A percentile compares a stretch with the other conserved stretches of the same genome.
Evolutionary conservation across 2,329 filamentous ascomycete genomes (phyloP).

Genomic region (Pseudonectria buxi): DNA sequence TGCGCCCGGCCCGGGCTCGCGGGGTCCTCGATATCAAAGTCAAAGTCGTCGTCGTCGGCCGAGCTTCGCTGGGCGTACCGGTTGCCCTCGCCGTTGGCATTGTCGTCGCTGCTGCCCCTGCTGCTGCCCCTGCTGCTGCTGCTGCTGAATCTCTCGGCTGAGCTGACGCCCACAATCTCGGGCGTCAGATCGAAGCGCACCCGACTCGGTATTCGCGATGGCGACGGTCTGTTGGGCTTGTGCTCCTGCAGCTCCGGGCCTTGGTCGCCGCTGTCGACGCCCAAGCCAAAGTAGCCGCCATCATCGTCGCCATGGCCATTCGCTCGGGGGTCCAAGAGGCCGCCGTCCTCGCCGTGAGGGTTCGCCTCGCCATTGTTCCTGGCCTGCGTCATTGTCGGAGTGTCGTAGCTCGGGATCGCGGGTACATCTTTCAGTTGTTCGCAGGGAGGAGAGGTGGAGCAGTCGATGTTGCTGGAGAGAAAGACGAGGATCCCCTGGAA

Average conservation of each 20-base stretch:
- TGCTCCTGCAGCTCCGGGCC: slow-evolving; percentile 11
- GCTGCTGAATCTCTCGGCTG: slow-evolving; percentile 10
- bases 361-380: slow-evolving; percentile 24
- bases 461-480: background rate
- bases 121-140: slow-evolving; percentile 7
- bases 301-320: slow-evolving; percentile 19
- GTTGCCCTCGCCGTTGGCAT: slow-evolving; percentile 8
- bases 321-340: slow-evolving; percentile 20
- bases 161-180: slow-evolving; percentile 31
- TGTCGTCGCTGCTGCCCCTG: slow-evolving; percentile 13
- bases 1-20: slow-evolving; percentile 42
- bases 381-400: slow-evolving; percentile 27
- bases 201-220: slow-evolving; percentile 51
- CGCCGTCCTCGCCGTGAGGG: slow-evolving; percentile 26
- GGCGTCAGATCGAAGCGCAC: slow-evolving; percentile 65
- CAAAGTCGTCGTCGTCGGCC: slow-evolving; percentile 38
- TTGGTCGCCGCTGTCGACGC: slow-evolving; percentile 13
- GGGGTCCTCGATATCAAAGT: slow-evolving; percentile 34
- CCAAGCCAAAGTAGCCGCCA: slow-evolving; percentile 21
- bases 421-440: slow-evolving; percentile 18
- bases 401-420: slow-evolving; percentile 16
- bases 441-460: background rate
- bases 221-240: slow-evolving; percentile 3
- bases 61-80: slow-evolving; percentile 2
- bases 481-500: too few relatives aligned